A percentile compares a stretch with the other conserved stretches of the same genome.
Conservation (phyloP, 1,284 basidiomycete species). For the Cutaneotrichosporon curvatum region DNA sequence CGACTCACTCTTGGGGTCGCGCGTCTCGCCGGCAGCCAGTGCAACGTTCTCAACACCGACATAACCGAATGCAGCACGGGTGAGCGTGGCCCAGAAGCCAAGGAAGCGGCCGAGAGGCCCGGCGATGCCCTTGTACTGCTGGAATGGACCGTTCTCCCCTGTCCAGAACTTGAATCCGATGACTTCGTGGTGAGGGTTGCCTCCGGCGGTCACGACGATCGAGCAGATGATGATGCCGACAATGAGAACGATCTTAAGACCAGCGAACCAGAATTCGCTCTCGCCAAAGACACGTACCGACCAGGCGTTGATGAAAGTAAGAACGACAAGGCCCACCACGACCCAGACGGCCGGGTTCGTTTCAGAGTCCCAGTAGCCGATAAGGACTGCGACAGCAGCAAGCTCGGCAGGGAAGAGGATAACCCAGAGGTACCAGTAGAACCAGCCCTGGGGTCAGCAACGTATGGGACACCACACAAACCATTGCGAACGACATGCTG, state of each 20-base stretch:
- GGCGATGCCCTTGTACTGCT: constrained; percentile 37
- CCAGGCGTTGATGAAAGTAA: constrained; percentile 50
- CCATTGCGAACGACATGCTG: constrained; percentile 69
- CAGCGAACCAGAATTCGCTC: constrained; percentile 46
- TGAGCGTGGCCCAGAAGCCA: constrained; percentile 52
- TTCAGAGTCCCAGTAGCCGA: constrained; percentile 59
- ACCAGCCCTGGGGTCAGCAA: no score
- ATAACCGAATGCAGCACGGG: constrained; percentile 44
- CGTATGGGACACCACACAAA: no score
- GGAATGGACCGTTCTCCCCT: constrained; percentile 48
- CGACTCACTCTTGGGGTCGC: constrained; percentile 52
- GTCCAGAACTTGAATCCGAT: constrained; percentile 49
- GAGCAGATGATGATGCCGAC: constrained; percentile 52
- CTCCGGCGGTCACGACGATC: constrained; percentile 55
- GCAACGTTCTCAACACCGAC: constrained; percentile 28
- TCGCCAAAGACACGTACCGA: constrained; percentile 54
- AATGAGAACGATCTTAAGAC: constrained; percentile 73
- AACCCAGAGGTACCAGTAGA: constrained; percentile 69
- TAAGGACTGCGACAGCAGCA: constrained; percentile 66
- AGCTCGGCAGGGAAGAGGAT: constrained; percentile 68
- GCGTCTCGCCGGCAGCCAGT: constrained; percentile 42
- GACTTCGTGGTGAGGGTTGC: constrained; percentile 42
- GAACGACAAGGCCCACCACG: constrained; percentile 62
- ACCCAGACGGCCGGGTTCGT: constrained; percentile 66
- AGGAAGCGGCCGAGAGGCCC: constrained; percentile 48